phyloP scores from a whole-genome alignment of 2,329 filamentous ascomycete species.

The Parasarocladium wereldwijsianum region DNA sequence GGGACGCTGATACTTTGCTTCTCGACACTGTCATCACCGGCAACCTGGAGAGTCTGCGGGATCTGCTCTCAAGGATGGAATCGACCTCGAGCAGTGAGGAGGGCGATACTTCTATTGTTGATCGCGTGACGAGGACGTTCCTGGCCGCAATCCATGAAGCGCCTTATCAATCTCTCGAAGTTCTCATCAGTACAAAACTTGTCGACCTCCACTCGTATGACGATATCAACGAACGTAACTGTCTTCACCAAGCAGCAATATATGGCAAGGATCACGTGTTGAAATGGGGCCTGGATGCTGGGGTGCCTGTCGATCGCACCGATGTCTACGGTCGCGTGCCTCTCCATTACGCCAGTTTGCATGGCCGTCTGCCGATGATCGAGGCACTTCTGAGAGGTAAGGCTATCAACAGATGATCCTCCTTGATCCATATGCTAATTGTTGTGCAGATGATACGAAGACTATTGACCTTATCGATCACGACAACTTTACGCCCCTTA shows the following conservation, averaged over 20 bases:
- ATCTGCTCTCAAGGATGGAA: slow-evolving; percentile 64
- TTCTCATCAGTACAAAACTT: slow-evolving; percentile 65
- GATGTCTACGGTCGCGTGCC: slow-evolving; percentile 93
- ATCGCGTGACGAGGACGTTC: slow-evolving; percentile 80
- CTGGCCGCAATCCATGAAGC: slow-evolving; percentile 80
- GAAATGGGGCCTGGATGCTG: slow-evolving; percentile 55
- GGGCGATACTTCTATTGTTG: slow-evolving; percentile 41
- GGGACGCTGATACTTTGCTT: slow-evolving; percentile 77
- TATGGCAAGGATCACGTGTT: slow-evolving; percentile 75
- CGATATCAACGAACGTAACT: slow-evolving; percentile 95
- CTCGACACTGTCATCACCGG: slow-evolving; percentile 76
- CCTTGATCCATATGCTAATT: neutral
- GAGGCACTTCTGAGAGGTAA: slow-evolving; percentile 53
- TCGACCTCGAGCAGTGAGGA: slow-evolving; percentile 37
- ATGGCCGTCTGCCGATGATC: slow-evolving; percentile 76
- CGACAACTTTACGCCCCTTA: slow-evolving; percentile 91
- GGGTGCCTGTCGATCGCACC: slow-evolving; percentile 62
- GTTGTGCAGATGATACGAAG: slow-evolving; percentile 41
- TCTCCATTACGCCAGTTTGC: slow-evolving; percentile 91
- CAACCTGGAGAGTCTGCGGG: slow-evolving; percentile 61
- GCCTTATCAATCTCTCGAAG: slow-evolving; percentile 57
- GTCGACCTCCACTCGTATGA: slow-evolving; percentile 91
- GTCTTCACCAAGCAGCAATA: slow-evolving; percentile 90
- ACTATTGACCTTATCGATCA: slow-evolving; percentile 86
- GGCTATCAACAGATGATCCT: slow-evolving; percentile 5